Evolutionary conservation across 1,139 yeast species (phyloP), one percentile per base, ranked within the genome.

Genomic region (Yamadazyma dendronema): DNA sequence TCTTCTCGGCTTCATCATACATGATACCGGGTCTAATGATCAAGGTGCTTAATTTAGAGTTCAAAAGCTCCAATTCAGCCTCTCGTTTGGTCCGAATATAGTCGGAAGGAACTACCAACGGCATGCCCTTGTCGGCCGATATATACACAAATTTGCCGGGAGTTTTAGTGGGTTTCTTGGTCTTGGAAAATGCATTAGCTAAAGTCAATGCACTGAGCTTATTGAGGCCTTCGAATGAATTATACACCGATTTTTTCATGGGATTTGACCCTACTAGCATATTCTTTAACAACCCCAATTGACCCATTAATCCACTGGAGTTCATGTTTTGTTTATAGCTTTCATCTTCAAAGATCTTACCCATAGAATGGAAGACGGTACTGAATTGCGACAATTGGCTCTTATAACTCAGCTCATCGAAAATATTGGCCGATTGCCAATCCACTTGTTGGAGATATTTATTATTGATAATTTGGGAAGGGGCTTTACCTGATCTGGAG

Each of bases 351-450:
- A 87, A 64, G 10, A 88, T 61, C 12, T 84, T 69, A 0, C 97
- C 97, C 42, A 89, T 68, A 0, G 92, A 74, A 55, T 88, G 96
- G n/a, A 89, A 90, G 2, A 88, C 92, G 0, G 85, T 80, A 34
- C 72, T 69, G 1, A 79, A 75, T 28, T 71, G 68, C 23, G 54
- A 44, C 26, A 88, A 55, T 30, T 72, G 61, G 4, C 66, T 56
- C 17, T 55, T 48, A 54, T 86, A 86, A 0, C 82, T 65, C 0
- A 67, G 56, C 0, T 89, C 86, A 21, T 80, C 63, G 50, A 86
- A 83, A 1, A 87, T 71, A 54, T 88, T 79, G 2, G 84, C 95
- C 33, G 67, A 53, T 33, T 65, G 64, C 94, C 95, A 87, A 4
- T 71, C 55, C n/a, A 86, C 89, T 45, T 79, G 62, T 3, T 65